Evolutionary conservation across 2,329 filamentous ascomycete species (phyloP), one percentile per base, ranked within the genome.

Genomic region (Colletotrichum agaves): DNA sequence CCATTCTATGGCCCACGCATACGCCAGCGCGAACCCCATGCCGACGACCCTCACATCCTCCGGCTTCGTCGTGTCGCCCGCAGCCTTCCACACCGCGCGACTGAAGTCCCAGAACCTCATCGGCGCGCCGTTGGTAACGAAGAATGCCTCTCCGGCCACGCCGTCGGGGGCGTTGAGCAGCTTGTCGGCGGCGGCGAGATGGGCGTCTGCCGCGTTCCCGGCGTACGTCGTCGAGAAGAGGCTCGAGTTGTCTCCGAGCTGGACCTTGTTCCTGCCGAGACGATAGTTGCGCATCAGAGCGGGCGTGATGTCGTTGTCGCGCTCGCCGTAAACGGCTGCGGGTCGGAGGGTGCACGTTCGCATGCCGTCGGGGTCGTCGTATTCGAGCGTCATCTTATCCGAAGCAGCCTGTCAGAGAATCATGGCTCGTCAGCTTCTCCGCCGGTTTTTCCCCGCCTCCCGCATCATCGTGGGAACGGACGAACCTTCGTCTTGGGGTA

Each of bases 161-260:
- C 79, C 77, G 71, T 58, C 82, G 71, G 27, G 78, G 74, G 83
- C 33, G 8, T 78, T 77, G 11, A 90, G 77, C 5, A 91, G 81
- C 53, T 85, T 87, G 65, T 82, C 79, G 0, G 87, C 82, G 2
- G 88, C 88, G 13, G 90, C 83, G 19, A 90, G 77, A 74, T 91
- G 88, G 1, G 87, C 87, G 72, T 89, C 83, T 1, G 88, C 88
- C 23, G 88, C 83, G 76, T 91, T 91, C 68, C 83, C 83, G 8
- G 90, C 86, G 74, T 90, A 91, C 19, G 89, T 89, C 73, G 88
- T 90, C 75, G 91, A 88, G 74, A 89, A 89, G 10, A 91, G 79
- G 72, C 91, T 91, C 69, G 82, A 80, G 68, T 88, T 88, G 17
- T 83, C 75, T 49, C 89, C 89, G 8, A 91, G 81, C 70, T 91